Percentiles rank a stretch among this genome's conserved stretches.
phyloP scores from a whole-genome alignment of 495 filamentous ascomycete genomes.

The Aspergillus ellipticus region DNA sequence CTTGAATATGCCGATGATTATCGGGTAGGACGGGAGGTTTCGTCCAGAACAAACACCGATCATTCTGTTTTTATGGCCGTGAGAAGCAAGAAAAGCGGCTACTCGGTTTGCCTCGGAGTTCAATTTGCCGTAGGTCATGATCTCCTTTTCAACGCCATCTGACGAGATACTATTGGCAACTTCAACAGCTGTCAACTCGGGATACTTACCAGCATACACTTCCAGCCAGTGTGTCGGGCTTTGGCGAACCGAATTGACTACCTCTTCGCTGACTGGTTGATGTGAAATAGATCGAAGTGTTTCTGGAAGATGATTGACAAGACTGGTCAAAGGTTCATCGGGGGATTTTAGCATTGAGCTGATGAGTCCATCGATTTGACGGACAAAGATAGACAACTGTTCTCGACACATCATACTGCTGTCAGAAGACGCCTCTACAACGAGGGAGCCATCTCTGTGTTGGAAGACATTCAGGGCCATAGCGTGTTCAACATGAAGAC shows the following conservation, averaged over 20 bases:
- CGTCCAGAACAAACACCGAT: constrained; percentile 45
- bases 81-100: constrained; percentile 32
- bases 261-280: constrained; percentile 13
- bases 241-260: constrained; percentile 17
- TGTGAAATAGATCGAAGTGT: constrained; percentile 24
- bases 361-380: constrained; percentile 28
- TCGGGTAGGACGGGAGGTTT: constrained; percentile 37
- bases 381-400: constrained; percentile 27
- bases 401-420: constrained; percentile 20
- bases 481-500: constrained; percentile 32
- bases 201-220: constrained; percentile 28
- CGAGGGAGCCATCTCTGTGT: constrained; percentile 10
- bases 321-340: constrained; percentile 16
- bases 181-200: constrained; percentile 40
- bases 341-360: constrained; percentile 24
- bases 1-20: constrained; percentile 43
- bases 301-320: constrained; percentile 18
- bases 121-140: constrained; percentile 35
- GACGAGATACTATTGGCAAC: constrained; percentile 30
- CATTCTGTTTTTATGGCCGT: constrained; percentile 29
- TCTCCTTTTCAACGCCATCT: constrained; percentile 28
- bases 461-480: constrained; percentile 33
- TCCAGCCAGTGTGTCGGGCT: constrained; percentile 32
- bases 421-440: constrained; percentile 25
- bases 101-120: constrained; percentile 37